Percentiles rank a stretch among this genome's conserved stretches.
These are phyloP conservation scores for Irpex rosettiformis DNA, from an alignment of 1,284 basidiomycete genomes.

Conservation along the genomic window DNA sequence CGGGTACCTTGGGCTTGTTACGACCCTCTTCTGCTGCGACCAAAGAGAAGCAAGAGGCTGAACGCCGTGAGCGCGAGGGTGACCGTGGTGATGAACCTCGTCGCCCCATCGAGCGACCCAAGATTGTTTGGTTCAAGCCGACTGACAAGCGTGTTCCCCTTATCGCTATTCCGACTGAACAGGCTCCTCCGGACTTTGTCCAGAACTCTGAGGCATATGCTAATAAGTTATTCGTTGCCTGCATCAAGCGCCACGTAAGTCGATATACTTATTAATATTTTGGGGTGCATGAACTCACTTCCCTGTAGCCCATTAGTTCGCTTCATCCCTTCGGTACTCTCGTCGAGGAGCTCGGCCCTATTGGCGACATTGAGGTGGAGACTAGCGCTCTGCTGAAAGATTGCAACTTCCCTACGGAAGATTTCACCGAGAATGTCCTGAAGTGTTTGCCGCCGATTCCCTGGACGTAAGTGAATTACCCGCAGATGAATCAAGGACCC, in stretches of 20 bases:
- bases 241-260: conserved; percentile 93
- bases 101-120: conserved; percentile 85
- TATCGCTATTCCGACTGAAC: conserved; percentile 99
- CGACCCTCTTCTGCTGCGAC: conserved; percentile 97
- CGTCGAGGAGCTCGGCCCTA: conserved; percentile 97
- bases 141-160: conserved; percentile 99
- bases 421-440: conserved; percentile 89
- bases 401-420: conserved; percentile 96
- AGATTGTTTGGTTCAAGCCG: conserved; percentile 99
- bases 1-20: conserved; percentile 92
- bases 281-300: conserved; percentile 13
- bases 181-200: conserved; percentile 95
- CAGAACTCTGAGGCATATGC: conserved; percentile 91
- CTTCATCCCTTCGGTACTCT: conserved; percentile 98
- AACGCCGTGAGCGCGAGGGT: conserved; percentile 93
- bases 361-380: conserved; percentile 97
- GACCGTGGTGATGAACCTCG: conserved; percentile 82
- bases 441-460: conserved; percentile 95
- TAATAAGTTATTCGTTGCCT: conserved; percentile 93
- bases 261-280: conserved; percentile 5
- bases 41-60: conserved; percentile 99
- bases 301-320: conserved; percentile 79
- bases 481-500: not conserved
- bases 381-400: conserved; percentile 97
- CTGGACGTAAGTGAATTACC: conserved; percentile 69